Evolutionary conservation across 805 yeast genomes (phyloP).

Genomic region (Spencermartinsiella europaea): DNA sequence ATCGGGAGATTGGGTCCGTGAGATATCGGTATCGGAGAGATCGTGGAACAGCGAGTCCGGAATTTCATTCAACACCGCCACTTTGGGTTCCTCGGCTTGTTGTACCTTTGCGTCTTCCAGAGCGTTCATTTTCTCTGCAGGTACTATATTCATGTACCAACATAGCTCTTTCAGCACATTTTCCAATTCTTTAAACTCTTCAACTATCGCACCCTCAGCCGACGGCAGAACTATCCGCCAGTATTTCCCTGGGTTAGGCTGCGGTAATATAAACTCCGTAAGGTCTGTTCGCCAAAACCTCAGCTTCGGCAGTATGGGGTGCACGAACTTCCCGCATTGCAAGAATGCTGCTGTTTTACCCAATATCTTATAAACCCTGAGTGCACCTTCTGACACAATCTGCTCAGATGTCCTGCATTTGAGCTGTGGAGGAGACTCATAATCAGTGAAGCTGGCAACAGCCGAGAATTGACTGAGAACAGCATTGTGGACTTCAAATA

Average conservation of each 20-base stretch:
- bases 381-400: conserved; percentile 54
- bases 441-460: conserved; percentile 5
- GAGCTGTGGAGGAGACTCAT: conserved; percentile 16
- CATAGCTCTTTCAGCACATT: conserved; percentile 16
- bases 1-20: conserved; percentile 5
- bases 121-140: background rate
- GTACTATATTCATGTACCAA: conserved; percentile 9
- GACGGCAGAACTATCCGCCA: conserved; percentile 48
- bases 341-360: conserved; percentile 55
- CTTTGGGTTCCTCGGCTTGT: background rate
- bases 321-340: conserved; percentile 64
- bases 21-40: background rate
- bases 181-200: conserved; percentile 12
- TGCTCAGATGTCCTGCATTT: conserved; percentile 12
- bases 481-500: conserved; percentile 17
- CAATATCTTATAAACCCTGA: conserved; percentile 56
- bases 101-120: background rate
- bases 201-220: conserved; percentile 19
- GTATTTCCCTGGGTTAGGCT: conserved; percentile 69
- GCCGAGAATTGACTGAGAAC: conserved; percentile 17
- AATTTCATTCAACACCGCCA: background rate
- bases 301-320: conserved; percentile 65
- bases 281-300: conserved; percentile 48
- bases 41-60: background rate
- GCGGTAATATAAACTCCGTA: conserved; percentile 53